Evolutionary conservation across 306 rosid species (phyloP).

Genomic region (Cicer pinnatifidum): DNA sequence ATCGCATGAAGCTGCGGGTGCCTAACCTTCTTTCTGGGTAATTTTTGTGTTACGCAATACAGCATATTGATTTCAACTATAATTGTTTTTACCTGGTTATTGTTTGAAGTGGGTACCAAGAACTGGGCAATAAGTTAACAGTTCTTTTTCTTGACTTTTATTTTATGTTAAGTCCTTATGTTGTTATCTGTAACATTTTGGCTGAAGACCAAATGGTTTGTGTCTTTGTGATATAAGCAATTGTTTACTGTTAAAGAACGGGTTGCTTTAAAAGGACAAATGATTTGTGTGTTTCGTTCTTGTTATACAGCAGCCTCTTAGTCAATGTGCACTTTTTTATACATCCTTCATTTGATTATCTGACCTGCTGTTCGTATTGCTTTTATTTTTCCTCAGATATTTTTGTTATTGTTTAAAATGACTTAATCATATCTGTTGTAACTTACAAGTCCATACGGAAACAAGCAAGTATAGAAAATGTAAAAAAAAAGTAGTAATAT

Average conservation of each 20-base stretch:
- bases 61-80: slow-evolving; percentile 2
- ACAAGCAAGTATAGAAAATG: not conserved
- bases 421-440: not conserved
- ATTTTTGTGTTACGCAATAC: slow-evolving; percentile 38
- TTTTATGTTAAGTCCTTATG: not conserved
- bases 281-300: not conserved
- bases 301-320: not conserved
- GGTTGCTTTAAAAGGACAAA: slow-evolving; percentile 16
- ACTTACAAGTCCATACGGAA: slow-evolving; percentile 21
- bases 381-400: not conserved
- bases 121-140: slow-evolving; percentile 19
- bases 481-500: slow-evolving; percentile 2
- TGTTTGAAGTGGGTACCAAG: slow-evolving; percentile 28
- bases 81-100: slow-evolving; percentile 30
- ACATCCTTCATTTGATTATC: slow-evolving; percentile 1
- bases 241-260: slow-evolving; percentile 10
- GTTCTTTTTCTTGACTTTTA: slow-evolving; percentile 14
- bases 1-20: slow-evolving; percentile 86
- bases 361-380: slow-evolving; percentile 2
- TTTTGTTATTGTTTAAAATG: not conserved
- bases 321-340: not conserved
- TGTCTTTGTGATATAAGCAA: not conserved
- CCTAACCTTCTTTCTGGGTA: slow-evolving; percentile 97
- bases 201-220: slow-evolving; percentile 14
- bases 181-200: slow-evolving; percentile 38